Base-by-base conservation (phyloP, 2,329 filamentous ascomycete genomes). In the Gyromitra esculenta region DNA sequence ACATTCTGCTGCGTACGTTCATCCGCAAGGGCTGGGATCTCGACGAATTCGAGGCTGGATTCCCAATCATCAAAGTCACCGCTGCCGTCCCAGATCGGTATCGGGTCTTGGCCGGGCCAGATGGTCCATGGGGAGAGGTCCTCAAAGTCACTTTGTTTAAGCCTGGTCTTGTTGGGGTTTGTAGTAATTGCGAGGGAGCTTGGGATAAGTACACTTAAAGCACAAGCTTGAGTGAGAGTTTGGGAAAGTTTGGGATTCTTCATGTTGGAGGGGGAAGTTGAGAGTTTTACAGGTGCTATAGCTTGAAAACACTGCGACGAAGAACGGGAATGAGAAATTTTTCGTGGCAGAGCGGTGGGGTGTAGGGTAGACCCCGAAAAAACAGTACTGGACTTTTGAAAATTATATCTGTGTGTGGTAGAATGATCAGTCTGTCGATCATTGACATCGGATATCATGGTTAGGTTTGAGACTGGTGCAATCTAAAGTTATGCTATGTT, bases 121-220 rank as follows among this genome's bases (percentile, higher is more conserved):
- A 69, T 60, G 59, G 18, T 37, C 66, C 66, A 69, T 25, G 66
- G 66, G n/a, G 54, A 48, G 41, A 69, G 66, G 11, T 69, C 31
- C 25, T 41, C 54, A 11, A n/a, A 5, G 5, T 39, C 43, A n/a
- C 9, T 6, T 41, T 60, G 41, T 50, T 41, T 60, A n/a, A 48
- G 41, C 9, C 9, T 37, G 41, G 41, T 59, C 39, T 18, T 50
- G 43, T 59, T 60, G 54, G 13, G 21, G 50, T 25, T 18, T 7
- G 15, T 5, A 9, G 21, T n/a, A 4, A 8, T 31, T 31, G 41
- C 66, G 50, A 57, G 37, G 8, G 50, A 67, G 21, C 37, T 18
- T 7, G 13, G 13, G 31, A 31, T 4, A 11, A 64, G 43, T 67
- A 48, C 9, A 13, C 21, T 67, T 56, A 67, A 56, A 8, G 37